Base-by-base conservation (phyloP, 192 early-diverging fungal species). In the Lunasporangiospora selenospora region DNA sequence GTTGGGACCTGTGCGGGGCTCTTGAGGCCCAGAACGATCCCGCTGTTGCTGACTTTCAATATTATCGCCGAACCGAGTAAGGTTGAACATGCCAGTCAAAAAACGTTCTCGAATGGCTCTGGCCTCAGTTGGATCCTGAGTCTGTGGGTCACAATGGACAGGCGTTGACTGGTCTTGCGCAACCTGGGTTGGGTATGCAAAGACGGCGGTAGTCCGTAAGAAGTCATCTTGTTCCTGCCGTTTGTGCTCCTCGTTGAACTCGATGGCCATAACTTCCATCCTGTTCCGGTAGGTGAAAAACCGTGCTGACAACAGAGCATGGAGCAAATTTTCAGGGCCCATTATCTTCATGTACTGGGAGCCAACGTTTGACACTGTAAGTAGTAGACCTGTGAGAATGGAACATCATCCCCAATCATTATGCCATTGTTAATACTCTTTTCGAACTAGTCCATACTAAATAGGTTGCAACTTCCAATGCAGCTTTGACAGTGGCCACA, bases 321-420 rank as follows among this genome's bases (percentile, higher is more conserved):
- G 91, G 0, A 87, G 87, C 50, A 94, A 62, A 49, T 93, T 94
- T 58, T 80, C 78, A 0, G 88, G 88, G 5, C 93, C 94, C 58
- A 82, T 79, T 26, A 97, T 19, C 5, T 67, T 69, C 26, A 94
- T 51, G 47, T 80, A 78, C 43, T 76, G 52, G 42, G 77, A 62
- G 10, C 92, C 90, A 0, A 81, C 78, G 67, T 93, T 92, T 2
- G 91, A 85, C 60, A 96, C 54, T 10, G 92, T 95, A 44, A 98
- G 82, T 37, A 98, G 65, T 88, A 97, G 89, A 19, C 95, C 88
- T 88, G 50, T 16, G 43, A 30, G 15, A n/a, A 42, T 32, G 11
- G 26, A 49, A 6, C 30, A 50, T 10, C 4, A 50, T 4, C 45
- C 24, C 24, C 44, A 13, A 23, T 46, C 27, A 19, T 12, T 46